Evolutionary conservation across 2,329 filamentous ascomycete species (phyloP), one percentile per base, ranked within the genome.

Genomic region (Talaromyces sp.): DNA sequence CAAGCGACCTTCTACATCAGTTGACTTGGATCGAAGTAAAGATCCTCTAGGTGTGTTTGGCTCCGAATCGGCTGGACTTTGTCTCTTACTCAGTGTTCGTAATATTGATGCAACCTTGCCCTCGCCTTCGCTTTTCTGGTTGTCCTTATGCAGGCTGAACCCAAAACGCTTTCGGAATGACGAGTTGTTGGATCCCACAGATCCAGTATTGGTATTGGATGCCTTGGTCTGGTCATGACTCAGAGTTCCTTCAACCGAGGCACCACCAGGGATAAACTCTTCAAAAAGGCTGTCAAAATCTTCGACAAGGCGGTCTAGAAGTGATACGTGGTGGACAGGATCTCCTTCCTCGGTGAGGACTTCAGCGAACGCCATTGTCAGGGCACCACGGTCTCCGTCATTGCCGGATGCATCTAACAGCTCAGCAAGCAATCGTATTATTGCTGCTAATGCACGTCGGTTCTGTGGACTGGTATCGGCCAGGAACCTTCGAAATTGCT

Each of bases 221-320:
- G 81, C 78, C 45, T 84, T 82, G 49, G 81, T 81, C 56, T 81
- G 79, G 44, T 87, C 86, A 54, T 82, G 84, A 5, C 59, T 65
- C 22, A 73, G 47, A 19, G 66, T 69, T 4, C 75, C 73, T 59
- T 65, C 79, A 61, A 65, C 71, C 57, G 65, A 77, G 70, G 47
- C 79, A 70, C 51, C 75, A 67, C 61, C 77, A 72, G 51, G 80
- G 10, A 74, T 69, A 19, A 72, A 74, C 42, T 89, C 86, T 47
- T 91, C 89, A 64, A 96, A 96, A n/a, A 97, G 86, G 27, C 86
- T 84, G 51, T 96, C 90, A 57, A 89, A 91, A 66, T 96, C 92
- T 58, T 96, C 90, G 0, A 97, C 91, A 19, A 97, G 82, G 17
- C 90, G 86, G 73, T 97, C 92, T 41, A 97, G 79, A 13, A 97